Conservation (phyloP, 2,329 filamentous ascomycete genomes). For the Aureobasidium lini region DNA sequence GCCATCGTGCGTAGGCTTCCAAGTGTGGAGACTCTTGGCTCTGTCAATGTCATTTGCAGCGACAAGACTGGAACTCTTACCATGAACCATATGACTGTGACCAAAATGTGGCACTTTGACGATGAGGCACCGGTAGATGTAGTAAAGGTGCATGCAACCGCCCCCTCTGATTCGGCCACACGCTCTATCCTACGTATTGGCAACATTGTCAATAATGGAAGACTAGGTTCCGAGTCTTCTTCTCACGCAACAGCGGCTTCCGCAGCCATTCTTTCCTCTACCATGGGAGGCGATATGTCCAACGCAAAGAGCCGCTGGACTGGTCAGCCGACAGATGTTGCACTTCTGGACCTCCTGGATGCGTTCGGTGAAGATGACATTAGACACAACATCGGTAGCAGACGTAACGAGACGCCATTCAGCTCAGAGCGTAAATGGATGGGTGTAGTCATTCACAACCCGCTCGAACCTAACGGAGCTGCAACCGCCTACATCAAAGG, state of each 20-base stretch:
- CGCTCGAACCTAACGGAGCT: slow-evolving; percentile 51
- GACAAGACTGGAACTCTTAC: slow-evolving; percentile 97
- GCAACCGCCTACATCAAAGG: slow-evolving; percentile 95
- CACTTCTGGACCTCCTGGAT: slow-evolving; percentile 90
- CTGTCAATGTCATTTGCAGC: slow-evolving; percentile 99
- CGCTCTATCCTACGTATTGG: slow-evolving; percentile 80
- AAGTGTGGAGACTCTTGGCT: slow-evolving; percentile 93
- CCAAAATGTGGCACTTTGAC: slow-evolving; percentile 86
- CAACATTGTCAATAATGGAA: slow-evolving; percentile 93
- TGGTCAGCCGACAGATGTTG: slow-evolving; percentile 93
- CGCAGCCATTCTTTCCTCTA: slow-evolving; percentile 78
- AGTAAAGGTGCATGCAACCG: slow-evolving; percentile 44
- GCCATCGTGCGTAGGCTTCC: slow-evolving; percentile 94
- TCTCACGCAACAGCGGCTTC: slow-evolving; percentile 57
- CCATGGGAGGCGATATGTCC: slow-evolving; percentile 53
- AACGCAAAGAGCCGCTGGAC: slow-evolving; percentile 82
- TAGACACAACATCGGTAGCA: slow-evolving; percentile 73
- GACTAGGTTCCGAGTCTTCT: slow-evolving; percentile 66
- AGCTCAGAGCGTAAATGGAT: slow-evolving; percentile 99
- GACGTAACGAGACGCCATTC: slow-evolving; percentile 82
- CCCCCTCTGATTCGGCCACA: slow-evolving; percentile 62
- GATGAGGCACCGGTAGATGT: slow-evolving; percentile 56
- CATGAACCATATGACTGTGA: slow-evolving; percentile 96
- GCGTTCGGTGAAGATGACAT: slow-evolving; percentile 86
- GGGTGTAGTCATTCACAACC: slow-evolving; percentile 72